Base-by-base conservation (phyloP, 164 flowering plant genomes). In the Warburgia ugandensis region DNA sequence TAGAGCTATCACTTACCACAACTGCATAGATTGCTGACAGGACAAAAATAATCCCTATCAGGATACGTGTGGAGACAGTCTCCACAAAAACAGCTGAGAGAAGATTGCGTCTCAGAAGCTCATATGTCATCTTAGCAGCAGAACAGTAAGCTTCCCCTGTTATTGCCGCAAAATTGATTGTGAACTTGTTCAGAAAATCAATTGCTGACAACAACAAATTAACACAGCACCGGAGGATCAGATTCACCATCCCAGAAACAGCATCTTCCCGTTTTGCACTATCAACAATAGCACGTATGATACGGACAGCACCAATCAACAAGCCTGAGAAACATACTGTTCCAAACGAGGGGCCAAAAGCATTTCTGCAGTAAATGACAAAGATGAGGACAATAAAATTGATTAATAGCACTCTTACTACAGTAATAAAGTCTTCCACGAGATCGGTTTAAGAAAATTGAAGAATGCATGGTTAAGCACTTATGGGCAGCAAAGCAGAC, bases 41-140 rank as follows among this genome's bases (percentile, higher is more conserved):
- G 28, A 80, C 76, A 32, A 77, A 77, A 27, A 62, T 37, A 32
- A 80, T 75, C 32, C 78, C 86, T 37, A 58, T 71, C 46, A 80
- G 62, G 33, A 80, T 48, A 32, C 83, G 80, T 6, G 77, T 64
- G 12, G 86, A 80, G 41, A 77, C 68, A 4, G 80, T 80, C 54
- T 80, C 86, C 48, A 77, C 86, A 62, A 80, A 71, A 45, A 68
- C 82, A 58, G 82, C 73, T 40, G 86, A 77, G 54, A 77, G 80
- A 43, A 80, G 86, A 53, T 77, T 77, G 19, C 86, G 80, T 45
- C 54, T 71, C 28, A 77, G 60, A 50, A 80, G 82, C 60, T 77
- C 86, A 40, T 80, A 75, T 29, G 82, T 75, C 86, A 77, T 73
- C 60, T 65, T 73, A 11, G 86, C 77, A 58, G 76, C 70, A 6